Conservation (phyloP, 2,329 filamentous ascomycete species). For the Capronia coronata region DNA sequence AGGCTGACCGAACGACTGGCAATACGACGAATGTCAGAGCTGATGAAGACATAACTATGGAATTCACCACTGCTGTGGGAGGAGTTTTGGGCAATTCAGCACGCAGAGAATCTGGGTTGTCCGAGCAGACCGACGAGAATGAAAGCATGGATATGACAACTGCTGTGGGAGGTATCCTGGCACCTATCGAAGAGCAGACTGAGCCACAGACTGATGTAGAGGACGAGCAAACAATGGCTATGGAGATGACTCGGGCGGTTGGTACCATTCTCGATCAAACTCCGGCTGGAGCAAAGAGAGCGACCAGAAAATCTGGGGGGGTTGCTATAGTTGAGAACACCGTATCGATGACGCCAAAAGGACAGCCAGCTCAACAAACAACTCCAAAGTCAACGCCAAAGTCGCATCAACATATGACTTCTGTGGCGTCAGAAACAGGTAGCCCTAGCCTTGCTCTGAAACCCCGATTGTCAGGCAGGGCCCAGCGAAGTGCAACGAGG, state of each 20-base stretch:
- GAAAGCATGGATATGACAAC: constrained; percentile 56
- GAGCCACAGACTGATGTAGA: constrained; percentile 34
- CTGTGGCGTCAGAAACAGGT: constrained; percentile 43
- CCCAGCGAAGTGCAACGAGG: constrained; percentile 38
- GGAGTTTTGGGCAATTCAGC: constrained; percentile 31
- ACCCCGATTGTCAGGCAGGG: constrained; percentile 44
- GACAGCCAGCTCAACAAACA: constrained; percentile 22
- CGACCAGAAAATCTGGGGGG: constrained; percentile 1
- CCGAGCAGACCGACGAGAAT: constrained; percentile 32
- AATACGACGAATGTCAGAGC: constrained; percentile 36
- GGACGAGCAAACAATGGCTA: constrained; percentile 49
- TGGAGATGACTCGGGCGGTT: constrained; percentile 62
- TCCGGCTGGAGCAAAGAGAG: constrained; percentile 1
- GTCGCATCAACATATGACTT: constrained; percentile 29
- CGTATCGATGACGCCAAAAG: constrained; percentile 29
- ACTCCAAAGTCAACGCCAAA: constrained; percentile 21
- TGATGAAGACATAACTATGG: constrained; percentile 44
- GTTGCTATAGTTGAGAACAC: neutral
- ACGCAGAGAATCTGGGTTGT: constrained; percentile 8
- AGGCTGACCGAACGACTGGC: constrained; percentile 27
- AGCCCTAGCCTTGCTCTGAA: constrained; percentile 54
- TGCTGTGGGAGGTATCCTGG: constrained; percentile 42
- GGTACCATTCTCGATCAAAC: constrained; percentile 52
- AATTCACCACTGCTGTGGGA: constrained; percentile 41
- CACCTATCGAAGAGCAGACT: constrained; percentile 36